A percentile compares a stretch with the other conserved stretches of the same genome.
Conservation (phyloP, 441 rosid genomes). For the California macrophylla region DNA sequence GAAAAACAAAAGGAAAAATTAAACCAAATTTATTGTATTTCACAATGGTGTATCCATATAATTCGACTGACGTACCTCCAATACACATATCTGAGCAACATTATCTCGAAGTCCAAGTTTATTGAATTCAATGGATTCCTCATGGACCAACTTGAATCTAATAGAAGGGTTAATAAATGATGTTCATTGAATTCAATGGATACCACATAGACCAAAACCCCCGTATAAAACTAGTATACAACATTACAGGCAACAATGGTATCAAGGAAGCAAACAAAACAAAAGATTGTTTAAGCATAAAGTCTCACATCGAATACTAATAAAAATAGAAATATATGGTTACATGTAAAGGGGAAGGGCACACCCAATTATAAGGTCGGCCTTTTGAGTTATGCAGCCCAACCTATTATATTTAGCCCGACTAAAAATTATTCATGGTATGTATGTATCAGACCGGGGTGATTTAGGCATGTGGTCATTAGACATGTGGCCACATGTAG, state of each 20-base stretch:
- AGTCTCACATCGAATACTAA: background rate
- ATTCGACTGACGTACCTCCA: slow-evolving; percentile 47
- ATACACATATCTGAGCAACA: slow-evolving; percentile 94
- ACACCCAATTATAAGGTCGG: background rate
- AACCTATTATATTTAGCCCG: background rate
- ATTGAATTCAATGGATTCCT: slow-evolving; percentile 71
- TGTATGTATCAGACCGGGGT: background rate
- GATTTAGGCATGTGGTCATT: background rate
- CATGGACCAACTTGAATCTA: slow-evolving; percentile 79
- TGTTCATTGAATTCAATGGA: slow-evolving; percentile 49
- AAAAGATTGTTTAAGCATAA: background rate
- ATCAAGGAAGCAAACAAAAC: background rate
- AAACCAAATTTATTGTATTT: slow-evolving; percentile 10
- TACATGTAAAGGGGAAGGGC: background rate
- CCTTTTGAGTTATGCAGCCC: background rate
- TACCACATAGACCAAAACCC: slow-evolving; percentile 57
- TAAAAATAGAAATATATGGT: background rate
- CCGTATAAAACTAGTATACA: background rate
- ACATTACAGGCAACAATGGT: background rate
- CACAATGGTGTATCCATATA: slow-evolving; percentile 5
- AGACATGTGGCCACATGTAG: background rate
- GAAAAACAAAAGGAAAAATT: background rate
- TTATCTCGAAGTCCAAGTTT: slow-evolving; percentile 84
- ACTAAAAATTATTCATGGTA: background rate
- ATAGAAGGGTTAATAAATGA: slow-evolving; percentile 19